Base-by-base conservation (phyloP, 305 asterid species). In the Caryopteris hybrid region DNA sequence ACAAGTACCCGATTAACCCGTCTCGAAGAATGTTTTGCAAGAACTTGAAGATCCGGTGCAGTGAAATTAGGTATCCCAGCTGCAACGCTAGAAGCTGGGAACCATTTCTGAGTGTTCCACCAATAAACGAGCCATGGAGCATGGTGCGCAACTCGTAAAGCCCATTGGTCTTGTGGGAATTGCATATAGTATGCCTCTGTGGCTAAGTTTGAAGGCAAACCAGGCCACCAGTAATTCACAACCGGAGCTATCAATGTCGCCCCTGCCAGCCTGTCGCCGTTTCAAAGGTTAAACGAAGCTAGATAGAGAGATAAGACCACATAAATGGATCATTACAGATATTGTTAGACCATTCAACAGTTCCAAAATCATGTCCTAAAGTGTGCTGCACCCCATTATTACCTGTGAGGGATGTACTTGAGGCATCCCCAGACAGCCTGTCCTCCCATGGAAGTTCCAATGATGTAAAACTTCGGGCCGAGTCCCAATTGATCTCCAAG, bases 401-500 rank as follows among this genome's bases (percentile, higher is more conserved):
- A 90, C 97, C 95, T 79, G 76, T 88, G 85, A 64, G 97, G 77
- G 41, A 88, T 90, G 81, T 88, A 85, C 74, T 88, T 79, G 64
- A 90, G 94, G 84, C 94, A 86, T 41, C 95, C 96, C 97, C 96
- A 90, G 29, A 85, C 89, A 8, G 33, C 61, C 38, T 82, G 90
- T 53, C 97, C 97, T 16, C 97, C 97, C 92, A 90, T 85, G 48
- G 97, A 90, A 68, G 3, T 62, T 14, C 97, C 97, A n/a, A 88
- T 66, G 22, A 90, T 71, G 69, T 83, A 77, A 76, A 88, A 90
- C 70, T 82, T 86, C 10, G 80, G 70, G 50, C 97, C 97, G 12
- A 90, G 85, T 70, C 70, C 75, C 55, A 90, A 73, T 45, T 80
- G 83, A 74, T 85, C 92, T 7, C 82, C 95, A 8, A 90, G 94